phyloP scores from a whole-genome alignment of 2,329 filamentous ascomycete genomes.

The Colletotrichum horii region DNA sequence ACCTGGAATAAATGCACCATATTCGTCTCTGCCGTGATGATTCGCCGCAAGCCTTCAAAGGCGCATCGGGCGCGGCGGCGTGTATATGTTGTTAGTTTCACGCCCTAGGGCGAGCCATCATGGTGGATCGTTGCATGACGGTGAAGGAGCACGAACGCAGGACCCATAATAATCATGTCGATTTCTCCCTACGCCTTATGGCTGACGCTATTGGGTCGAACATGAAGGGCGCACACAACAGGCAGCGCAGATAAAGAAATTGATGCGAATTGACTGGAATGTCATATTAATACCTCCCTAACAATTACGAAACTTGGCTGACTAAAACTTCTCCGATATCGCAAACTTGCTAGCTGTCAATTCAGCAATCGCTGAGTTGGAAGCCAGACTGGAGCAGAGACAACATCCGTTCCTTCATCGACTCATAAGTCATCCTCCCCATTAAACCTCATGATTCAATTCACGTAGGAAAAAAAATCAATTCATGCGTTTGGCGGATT shows the following conservation, averaged over 20 bases:
- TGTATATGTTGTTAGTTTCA: not conserved
- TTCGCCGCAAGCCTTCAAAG: not conserved
- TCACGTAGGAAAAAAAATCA: not conserved
- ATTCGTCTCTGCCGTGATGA: no score
- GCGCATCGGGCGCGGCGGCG: not conserved
- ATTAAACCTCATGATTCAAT: not conserved
- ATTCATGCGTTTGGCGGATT: not conserved
- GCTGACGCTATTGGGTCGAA: not conserved
- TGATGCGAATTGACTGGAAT: not conserved
- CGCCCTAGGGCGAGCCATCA: not conserved
- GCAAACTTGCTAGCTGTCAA: not conserved
- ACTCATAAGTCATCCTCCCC: not conserved
- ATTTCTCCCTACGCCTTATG: conserved; percentile 6
- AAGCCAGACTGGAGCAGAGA: not conserved
- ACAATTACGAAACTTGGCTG: not conserved
- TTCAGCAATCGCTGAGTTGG: not conserved
- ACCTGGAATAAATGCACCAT: not conserved
- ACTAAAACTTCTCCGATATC: not conserved
- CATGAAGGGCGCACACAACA: not conserved
- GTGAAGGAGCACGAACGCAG: not conserved
- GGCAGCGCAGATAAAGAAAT: not conserved
- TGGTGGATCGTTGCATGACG: not conserved
- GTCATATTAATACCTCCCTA: not conserved
- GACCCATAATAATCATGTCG: not conserved
- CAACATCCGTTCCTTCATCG: not conserved